Conservation (phyloP, 139 green algal species). For the Coelastrella sp. region DNA sequence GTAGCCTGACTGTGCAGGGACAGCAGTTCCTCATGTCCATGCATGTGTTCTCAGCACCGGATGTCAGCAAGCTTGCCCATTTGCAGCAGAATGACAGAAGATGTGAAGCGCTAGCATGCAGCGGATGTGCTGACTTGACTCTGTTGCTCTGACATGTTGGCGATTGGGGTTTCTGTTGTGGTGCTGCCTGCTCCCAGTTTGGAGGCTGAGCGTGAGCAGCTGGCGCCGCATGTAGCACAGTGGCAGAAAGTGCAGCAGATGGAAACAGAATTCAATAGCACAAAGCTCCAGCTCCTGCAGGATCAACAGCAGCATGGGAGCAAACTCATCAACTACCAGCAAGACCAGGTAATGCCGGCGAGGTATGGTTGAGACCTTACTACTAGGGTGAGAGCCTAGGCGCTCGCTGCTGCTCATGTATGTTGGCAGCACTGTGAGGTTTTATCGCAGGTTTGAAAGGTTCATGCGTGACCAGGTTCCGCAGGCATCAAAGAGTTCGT, state of each 20-base stretch:
- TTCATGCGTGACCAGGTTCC: too few relatives aligned
- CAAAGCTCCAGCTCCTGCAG: not conserved
- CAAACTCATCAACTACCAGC: not conserved
- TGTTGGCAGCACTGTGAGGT: too few relatives aligned
- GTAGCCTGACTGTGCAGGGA: too few relatives aligned
- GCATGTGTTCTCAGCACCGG: too few relatives aligned
- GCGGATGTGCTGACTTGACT: not conserved
- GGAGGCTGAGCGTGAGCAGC: constrained; percentile 36
- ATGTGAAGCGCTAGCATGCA: not conserved
- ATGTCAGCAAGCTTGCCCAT: too few relatives aligned
- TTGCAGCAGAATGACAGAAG: too few relatives aligned
- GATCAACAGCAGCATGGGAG: constrained; percentile 28
- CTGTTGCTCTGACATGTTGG: not conserved
- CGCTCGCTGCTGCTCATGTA: too few relatives aligned
- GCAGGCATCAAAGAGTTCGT: too few relatives aligned
- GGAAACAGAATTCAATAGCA: not conserved
- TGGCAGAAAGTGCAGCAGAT: constrained; percentile 55
- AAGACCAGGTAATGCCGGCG: constrained; percentile 28
- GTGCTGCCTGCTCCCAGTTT: constrained; percentile 44
- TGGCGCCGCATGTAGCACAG: constrained; percentile 65
- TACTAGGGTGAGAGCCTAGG: not conserved
- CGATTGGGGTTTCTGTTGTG: too few relatives aligned
- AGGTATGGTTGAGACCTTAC: not conserved
- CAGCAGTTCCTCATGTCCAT: too few relatives aligned
- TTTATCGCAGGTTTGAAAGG: too few relatives aligned